Conservation (phyloP, 352 stramenopile species). For the Phytophthora sp. region DNA sequence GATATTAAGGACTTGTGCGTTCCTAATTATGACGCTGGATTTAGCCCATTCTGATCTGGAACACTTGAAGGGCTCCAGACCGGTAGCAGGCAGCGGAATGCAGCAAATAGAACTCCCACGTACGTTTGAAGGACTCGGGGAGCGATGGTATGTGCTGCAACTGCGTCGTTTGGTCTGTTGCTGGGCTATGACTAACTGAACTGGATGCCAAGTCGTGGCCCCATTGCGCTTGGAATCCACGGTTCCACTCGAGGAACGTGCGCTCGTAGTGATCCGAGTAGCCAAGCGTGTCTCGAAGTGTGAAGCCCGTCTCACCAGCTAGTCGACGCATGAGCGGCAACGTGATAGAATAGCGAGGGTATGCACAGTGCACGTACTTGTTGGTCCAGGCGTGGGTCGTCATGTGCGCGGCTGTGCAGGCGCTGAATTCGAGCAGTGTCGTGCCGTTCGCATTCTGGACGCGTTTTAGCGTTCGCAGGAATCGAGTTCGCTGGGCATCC, state of each 20-base stretch:
- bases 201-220: constrained; percentile 26
- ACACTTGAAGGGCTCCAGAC: constrained; percentile 69
- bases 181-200: constrained; percentile 5
- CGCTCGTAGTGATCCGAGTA: constrained; percentile 86
- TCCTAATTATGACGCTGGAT: neutral
- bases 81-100: constrained; percentile 88
- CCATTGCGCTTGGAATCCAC: constrained; percentile 73
- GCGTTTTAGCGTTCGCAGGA: constrained; percentile 70
- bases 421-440: constrained; percentile 74
- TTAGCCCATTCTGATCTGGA: constrained; percentile 69
- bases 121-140: constrained; percentile 82
- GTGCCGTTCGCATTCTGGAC: constrained; percentile 59
- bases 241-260: constrained; percentile 87
- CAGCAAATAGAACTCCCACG: constrained; percentile 90
- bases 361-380: constrained; percentile 82
- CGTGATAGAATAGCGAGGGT: constrained; percentile 64
- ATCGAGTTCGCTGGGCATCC: constrained; percentile 48
- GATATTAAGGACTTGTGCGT: neutral
- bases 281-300: constrained; percentile 60
- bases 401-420: constrained; percentile 65
- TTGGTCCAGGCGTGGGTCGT: constrained; percentile 83
- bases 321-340: constrained; percentile 55
- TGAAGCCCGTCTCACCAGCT: constrained; percentile 61
- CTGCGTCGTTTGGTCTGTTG: neutral
- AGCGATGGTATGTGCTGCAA: constrained; percentile 41